Conservation (phyloP, 2,329 filamentous ascomycete species). For the Tolypocladium ophioglossoides region DNA sequence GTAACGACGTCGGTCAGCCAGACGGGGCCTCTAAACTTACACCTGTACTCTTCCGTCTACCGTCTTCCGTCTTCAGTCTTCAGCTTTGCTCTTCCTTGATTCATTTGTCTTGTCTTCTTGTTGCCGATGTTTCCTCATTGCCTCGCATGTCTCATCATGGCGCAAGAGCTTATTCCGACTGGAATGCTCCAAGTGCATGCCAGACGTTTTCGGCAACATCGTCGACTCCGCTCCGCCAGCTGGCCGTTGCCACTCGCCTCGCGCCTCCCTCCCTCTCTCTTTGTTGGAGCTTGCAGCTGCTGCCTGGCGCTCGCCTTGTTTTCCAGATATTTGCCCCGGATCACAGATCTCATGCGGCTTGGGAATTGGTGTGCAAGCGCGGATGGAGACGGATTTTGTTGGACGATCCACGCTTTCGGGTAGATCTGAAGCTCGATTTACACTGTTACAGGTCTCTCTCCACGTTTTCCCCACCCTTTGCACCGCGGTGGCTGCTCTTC, state of each 20-base stretch:
- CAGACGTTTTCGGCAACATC: constrained; percentile 2
- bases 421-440: background rate
- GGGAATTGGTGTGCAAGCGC: background rate
- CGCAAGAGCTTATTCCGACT: constrained; percentile 3
- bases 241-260: background rate
- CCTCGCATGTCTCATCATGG: constrained; percentile 7
- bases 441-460: no score
- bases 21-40: background rate
- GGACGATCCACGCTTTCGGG: background rate
- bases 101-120: background rate
- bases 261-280: background rate
- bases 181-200: constrained; percentile 9
- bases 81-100: background rate
- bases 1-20: background rate
- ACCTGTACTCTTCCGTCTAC: background rate
- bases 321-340: background rate
- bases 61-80: background rate
- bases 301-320: background rate
- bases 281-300: background rate
- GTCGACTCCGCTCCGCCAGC: background rate
- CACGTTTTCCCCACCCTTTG: background rate
- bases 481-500: background rate
- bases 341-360: background rate
- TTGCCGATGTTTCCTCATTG: background rate
- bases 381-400: background rate